phyloP scores from a whole-genome alignment of 345 rosid genomes.

The Brassica nigra region DNA sequence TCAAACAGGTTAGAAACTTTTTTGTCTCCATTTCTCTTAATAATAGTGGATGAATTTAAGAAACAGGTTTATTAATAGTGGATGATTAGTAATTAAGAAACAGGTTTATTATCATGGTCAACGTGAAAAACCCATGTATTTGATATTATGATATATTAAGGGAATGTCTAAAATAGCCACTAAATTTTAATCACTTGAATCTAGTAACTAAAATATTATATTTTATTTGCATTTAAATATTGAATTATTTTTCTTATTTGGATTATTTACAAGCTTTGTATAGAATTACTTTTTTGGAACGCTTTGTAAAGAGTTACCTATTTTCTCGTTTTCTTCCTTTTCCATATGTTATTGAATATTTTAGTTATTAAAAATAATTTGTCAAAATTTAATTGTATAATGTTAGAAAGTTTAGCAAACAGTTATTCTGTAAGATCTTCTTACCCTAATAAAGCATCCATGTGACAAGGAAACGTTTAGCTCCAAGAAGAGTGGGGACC shows the following conservation, averaged over 20 bases:
- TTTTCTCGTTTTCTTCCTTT: neutral
- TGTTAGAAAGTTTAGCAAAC: neutral
- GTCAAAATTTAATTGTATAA: neutral
- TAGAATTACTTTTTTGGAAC: too few species aligned
- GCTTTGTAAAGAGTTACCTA: too few species aligned
- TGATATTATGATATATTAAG: neutral
- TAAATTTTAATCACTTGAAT: neutral
- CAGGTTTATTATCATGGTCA: neutral
- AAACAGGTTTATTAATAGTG: neutral
- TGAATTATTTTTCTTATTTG: neutral
- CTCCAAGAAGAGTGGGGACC: constrained; percentile 32
- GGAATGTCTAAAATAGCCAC: neutral
- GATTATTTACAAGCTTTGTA: neutral
- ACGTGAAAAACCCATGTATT: neutral
- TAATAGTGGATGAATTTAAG: too few species aligned
- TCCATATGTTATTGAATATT: neutral
- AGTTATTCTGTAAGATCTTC: neutral
- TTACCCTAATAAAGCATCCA: neutral
- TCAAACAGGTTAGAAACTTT: too few species aligned
- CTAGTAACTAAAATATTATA: neutral
- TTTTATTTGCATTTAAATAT: neutral
- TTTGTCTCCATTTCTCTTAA: too few species aligned
- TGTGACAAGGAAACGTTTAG: constrained; percentile 8
- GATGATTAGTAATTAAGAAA: neutral
- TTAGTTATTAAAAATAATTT: neutral